Base-by-base conservation (phyloP, 495 filamentous ascomycete species). In the Friedmanniomyces endolithicus region DNA sequence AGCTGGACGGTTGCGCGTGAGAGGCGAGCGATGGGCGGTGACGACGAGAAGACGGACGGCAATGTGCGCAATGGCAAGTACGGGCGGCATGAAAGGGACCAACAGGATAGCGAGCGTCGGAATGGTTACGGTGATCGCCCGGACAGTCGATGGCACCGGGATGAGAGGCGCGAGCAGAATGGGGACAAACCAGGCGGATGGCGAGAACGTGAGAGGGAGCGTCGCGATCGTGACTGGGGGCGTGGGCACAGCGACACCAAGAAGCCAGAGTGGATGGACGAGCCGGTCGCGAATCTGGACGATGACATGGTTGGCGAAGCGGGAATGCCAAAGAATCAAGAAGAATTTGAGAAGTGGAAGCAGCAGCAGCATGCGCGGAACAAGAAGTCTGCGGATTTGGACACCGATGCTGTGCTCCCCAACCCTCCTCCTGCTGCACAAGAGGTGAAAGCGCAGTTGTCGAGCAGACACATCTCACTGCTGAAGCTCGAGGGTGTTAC, bases 311-410 rank as follows among this genome's bases (percentile, higher is more conserved):
- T 22, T 9, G 16, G 22, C 6, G 12, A 16, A 14, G 47, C 48
- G 53, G 46, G 58, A 11, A 56, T 57, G 53, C 50, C 59, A 17
- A 86, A 85, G 64, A 94, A 86, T 11, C 83, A 86, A 64, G 88
- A 94, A 63, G 88, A 97, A 52, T 97, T 98, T 67, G 84, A 95
- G 69, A 84, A 84, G 56, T 98, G 94, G 81, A 95, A 96, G 71
- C 87, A 92, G 60, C 74, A 72, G 48, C 94, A 94, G 90, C 95
- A 90, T 67, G 81, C 83, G 25, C 70, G 67, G 48, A 81, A 79
- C 65, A 68, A 74, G 25, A 63, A 61, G 37, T 54, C 66, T 2
- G 57, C 53, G 31, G 74, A 75, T 43, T 60, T 66, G 16, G 27
- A 58, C 34, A 46, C 50, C 11, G 41, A 48, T 23, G 20, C 53